These are phyloP conservation scores for Globisporangium paroecandrum DNA, from an alignment of 352 stramenopile genomes.

Conservation along the genomic window DNA sequence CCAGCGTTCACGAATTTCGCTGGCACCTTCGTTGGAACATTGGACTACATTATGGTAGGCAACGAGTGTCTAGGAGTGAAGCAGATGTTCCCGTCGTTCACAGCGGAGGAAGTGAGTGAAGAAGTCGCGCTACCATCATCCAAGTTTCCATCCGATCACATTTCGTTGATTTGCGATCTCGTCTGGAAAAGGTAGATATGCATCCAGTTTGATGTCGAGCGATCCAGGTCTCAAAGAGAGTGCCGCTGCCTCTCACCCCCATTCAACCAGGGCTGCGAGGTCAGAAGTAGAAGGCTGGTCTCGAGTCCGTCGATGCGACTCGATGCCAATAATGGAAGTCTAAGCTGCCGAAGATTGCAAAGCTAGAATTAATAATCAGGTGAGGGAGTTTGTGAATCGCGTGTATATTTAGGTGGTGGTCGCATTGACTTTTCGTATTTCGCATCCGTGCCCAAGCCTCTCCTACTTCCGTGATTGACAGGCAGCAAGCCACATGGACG, in stretches of 20 bases:
- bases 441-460: neutral
- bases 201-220: neutral
- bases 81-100: conserved; percentile 63
- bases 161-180: conserved; percentile 75
- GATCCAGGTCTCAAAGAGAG: neutral
- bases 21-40: conserved; percentile 51
- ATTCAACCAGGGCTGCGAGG: neutral
- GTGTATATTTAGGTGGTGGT: neutral
- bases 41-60: conserved; percentile 73
- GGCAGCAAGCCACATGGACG: neutral
- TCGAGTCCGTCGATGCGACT: neutral
- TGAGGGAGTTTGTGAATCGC: neutral
- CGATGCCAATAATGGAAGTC: neutral
- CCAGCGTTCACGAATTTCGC: conserved; percentile 76
- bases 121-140: conserved; percentile 67
- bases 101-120: conserved; percentile 45
- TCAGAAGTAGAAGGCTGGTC: neutral
- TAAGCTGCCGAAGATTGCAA: neutral
- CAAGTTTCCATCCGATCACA: conserved; percentile 74
- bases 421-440: neutral
- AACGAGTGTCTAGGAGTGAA: conserved; percentile 31
- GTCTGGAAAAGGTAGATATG: conserved; percentile 24
- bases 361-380: neutral
- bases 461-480: neutral
- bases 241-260: neutral